Evolutionary conservation across 805 yeast species (phyloP).

Genomic region (Kuraishia capsulata): DNA sequence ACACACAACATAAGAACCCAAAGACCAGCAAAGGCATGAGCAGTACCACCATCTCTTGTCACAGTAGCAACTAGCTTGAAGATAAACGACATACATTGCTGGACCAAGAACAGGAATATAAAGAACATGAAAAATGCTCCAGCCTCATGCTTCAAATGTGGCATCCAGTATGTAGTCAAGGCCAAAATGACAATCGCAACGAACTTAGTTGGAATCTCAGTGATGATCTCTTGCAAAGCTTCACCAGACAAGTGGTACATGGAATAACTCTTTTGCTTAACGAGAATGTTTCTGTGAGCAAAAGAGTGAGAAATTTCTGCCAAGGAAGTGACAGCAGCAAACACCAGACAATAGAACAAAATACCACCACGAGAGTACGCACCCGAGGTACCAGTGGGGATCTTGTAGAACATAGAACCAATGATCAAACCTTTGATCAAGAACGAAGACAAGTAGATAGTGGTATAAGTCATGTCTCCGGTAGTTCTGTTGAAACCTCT

Average conservation of each 20-base stretch:
- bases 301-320: constrained; percentile 55
- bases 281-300: constrained; percentile 52
- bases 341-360: constrained; percentile 51
- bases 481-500: constrained; percentile 46
- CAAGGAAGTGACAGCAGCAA: constrained; percentile 49
- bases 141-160: constrained; percentile 38
- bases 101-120: constrained; percentile 35
- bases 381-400: constrained; percentile 39
- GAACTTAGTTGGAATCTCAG: constrained; percentile 49
- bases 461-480: constrained; percentile 49
- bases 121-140: constrained; percentile 46
- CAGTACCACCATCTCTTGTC: constrained; percentile 43
- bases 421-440: constrained; percentile 47
- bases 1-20: constrained; percentile 48
- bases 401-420: constrained; percentile 51
- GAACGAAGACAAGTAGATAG: constrained; percentile 42
- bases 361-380: constrained; percentile 58
- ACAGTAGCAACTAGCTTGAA: constrained; percentile 46
- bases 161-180: constrained; percentile 41
- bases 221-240: constrained; percentile 44
- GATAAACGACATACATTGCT: constrained; percentile 43
- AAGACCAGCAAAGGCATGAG: constrained; percentile 46
- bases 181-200: constrained; percentile 39
- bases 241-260: constrained; percentile 60
- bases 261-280: constrained; percentile 56